These are phyloP conservation scores for Trypanosoma cruzi DNA, from an alignment of 208 protist species.

Conservation along the genomic window DNA sequence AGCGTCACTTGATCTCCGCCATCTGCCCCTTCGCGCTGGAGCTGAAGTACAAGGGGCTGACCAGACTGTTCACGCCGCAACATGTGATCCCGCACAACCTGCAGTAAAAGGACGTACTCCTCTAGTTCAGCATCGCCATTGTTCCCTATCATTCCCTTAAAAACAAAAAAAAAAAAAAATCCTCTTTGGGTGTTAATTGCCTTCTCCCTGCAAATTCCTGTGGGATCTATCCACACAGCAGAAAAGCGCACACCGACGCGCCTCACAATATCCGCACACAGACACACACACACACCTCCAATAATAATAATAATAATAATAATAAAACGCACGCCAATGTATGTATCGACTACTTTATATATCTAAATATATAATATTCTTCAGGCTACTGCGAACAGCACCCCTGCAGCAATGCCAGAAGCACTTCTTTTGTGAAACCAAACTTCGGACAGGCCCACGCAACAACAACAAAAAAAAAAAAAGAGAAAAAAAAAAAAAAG, in stretches of 20 bases:
- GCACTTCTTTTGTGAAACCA: no score
- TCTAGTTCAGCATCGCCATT: conserved; percentile 5
- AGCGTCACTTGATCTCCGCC: conserved; percentile 24
- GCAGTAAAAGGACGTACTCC: conserved; percentile 26
- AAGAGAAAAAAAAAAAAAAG: conserved; percentile 1
- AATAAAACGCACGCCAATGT: no score
- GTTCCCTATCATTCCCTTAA: conserved; percentile 3
- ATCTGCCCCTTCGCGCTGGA: conserved; percentile 12
- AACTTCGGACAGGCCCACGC: no score
- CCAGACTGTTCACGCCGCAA: conserved; percentile 8
- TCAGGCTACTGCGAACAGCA: no score
- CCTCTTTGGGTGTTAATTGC: not conserved
- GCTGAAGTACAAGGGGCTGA: conserved; percentile 19
- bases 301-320: not conserved
- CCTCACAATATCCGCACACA: not conserved
- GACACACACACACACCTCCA: no score
- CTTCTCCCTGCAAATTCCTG: not conserved
- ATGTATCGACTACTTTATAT: no score
- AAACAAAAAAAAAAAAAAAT: conserved; percentile 5
- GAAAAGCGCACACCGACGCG: not conserved
- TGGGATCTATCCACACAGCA: not conserved
- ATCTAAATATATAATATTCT: no score
- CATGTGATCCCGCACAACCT: conserved; percentile 21
- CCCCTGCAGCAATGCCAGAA: no score
- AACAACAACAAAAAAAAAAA: no score